Base-by-base conservation (phyloP, 2,329 filamentous ascomycete genomes). In the Xylaria sp. region DNA sequence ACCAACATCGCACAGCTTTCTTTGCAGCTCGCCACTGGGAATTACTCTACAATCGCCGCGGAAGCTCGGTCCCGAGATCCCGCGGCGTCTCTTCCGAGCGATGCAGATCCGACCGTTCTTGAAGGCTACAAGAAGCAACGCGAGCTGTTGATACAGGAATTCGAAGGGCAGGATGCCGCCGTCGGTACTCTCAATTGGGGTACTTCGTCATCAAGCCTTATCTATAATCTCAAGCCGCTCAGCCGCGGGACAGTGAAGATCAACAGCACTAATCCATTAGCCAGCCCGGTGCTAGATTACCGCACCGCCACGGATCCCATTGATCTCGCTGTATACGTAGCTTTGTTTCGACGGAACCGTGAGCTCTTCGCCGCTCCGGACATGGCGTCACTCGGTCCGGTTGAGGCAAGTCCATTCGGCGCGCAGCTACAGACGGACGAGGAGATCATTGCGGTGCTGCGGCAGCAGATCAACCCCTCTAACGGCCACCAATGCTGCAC, bases 181-280 rank as follows among this genome's bases (percentile, higher is more conserved):
- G 51, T 63, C 19, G 61, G 61, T n/a, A n/a, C 73, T n/a, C 69
- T 81, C 45, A 76, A 81, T 59, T 81, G 69, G 75, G 71, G 75
- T 63, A 78, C 73, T 72, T 71, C 70, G 14, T 62, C 71, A 24
- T 72, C 75, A 39, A 75, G 73, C 11, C 61, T 78, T 2, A 75
- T 82, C 19, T 78, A 79, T 64, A 73, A 79, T 42, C 74, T 79
- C 61, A 79, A 82, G 68, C 81, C 81, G 2, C 75, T 82, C 48
- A 80, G 78, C 47, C 77, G 82, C 12, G 82, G 82, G 27, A 79
- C 77, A 21, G 77, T 83, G 57, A 78, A 76, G 45, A 79, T 83
- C 53, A 76, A 80, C 71, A 72, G 76, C 0, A 72, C 72, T 0
- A 75, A 82, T 72, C 79, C 80, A 11, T 73, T 76, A 7, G 75